Evolutionary conservation across 306 rosid genomes (phyloP).

Genomic region (Casuarina equisetifolia): DNA sequence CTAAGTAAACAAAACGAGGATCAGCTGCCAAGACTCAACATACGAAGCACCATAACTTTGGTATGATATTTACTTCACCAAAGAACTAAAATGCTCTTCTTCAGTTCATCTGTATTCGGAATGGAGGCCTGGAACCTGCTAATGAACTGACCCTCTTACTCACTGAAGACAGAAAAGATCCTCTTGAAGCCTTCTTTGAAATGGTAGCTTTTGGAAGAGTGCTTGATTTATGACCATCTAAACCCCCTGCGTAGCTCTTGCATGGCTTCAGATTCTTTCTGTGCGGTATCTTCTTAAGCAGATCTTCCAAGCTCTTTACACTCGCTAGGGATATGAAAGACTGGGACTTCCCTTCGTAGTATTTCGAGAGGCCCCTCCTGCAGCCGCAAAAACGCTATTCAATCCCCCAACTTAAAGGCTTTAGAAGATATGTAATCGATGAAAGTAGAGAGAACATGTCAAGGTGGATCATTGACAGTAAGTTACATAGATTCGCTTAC

Average conservation of each 20-base stretch:
- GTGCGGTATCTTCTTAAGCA: constrained; percentile 57
- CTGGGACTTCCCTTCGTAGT: constrained; percentile 74
- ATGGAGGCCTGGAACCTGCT: constrained; percentile 36
- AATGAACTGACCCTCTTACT: constrained; percentile 37
- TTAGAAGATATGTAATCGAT: background rate
- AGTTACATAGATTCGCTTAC: constrained; percentile 37
- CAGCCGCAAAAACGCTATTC: constrained; percentile 21
- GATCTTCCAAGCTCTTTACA: constrained; percentile 68
- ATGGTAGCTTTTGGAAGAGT: constrained; percentile 56
- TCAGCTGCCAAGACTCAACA: background rate
- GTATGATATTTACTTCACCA: background rate
- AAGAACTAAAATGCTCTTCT: background rate
- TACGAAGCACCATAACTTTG: background rate
- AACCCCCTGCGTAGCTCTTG: constrained; percentile 67
- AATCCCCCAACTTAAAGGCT: constrained; percentile 10
- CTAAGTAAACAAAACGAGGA: background rate
- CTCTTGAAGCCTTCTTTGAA: constrained; percentile 67
- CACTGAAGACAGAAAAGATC: constrained; percentile 33
- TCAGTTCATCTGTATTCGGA: constrained; percentile 28
- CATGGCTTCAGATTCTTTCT: constrained; percentile 66
- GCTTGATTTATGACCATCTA: constrained; percentile 48
- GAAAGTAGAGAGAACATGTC: background rate
- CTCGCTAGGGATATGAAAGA: constrained; percentile 72
- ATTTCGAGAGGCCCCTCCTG: constrained; percentile 90
- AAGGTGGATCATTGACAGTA: background rate